phyloP scores from a whole-genome alignment of 2,329 filamentous ascomycete species.

The Sclerotinia nivalis region DNA sequence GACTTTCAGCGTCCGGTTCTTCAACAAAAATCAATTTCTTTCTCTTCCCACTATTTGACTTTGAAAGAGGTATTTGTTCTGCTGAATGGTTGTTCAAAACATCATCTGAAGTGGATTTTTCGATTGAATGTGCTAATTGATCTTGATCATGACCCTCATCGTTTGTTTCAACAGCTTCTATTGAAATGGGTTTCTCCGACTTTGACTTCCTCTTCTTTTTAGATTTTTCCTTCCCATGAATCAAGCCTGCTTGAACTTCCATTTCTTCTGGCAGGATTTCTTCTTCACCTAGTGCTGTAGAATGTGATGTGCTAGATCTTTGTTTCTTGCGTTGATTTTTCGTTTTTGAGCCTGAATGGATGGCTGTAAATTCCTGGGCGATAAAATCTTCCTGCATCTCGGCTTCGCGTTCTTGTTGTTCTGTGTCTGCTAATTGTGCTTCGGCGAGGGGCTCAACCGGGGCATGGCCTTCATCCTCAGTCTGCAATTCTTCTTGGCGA shows the following conservation, averaged over 20 bases:
- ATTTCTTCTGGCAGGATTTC: background rate
- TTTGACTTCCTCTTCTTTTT: background rate
- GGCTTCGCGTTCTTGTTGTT: background rate
- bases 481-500: background rate
- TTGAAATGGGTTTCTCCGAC: background rate
- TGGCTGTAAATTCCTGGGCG: background rate
- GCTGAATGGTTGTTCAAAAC: background rate
- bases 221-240: background rate
- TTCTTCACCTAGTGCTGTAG: background rate
- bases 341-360: background rate
- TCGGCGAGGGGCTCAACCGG: background rate
- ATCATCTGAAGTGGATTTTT: background rate
- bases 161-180: background rate
- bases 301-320: background rate
- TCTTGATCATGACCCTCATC: background rate
- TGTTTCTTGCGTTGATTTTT: background rate
- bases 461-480: background rate
- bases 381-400: background rate
- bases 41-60: conserved; percentile 9
- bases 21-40: background rate
- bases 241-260: background rate
- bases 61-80: background rate
- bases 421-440: background rate
- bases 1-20: background rate
- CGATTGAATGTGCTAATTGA: background rate